phyloP scores from a whole-genome alignment of 306 rosid species.

The Dryas octopetala region DNA sequence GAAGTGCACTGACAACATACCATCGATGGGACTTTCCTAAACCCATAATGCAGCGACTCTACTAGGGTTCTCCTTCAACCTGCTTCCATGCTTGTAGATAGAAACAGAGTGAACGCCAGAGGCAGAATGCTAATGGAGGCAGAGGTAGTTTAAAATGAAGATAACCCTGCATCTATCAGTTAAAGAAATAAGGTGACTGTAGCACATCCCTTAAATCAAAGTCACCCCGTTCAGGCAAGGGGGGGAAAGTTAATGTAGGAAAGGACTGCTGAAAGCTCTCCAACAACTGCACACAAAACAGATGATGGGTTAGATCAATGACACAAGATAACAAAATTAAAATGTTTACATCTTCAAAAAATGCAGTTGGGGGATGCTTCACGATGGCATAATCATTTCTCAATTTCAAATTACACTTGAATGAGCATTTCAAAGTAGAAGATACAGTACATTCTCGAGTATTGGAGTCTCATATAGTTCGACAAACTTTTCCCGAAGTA shows the following conservation, averaged over 20 bases:
- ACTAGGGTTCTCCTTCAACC: constrained; percentile 19
- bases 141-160: constrained; percentile 17
- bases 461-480: constrained; percentile 80
- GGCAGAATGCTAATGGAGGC: constrained; percentile 20
- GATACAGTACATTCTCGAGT: constrained; percentile 65
- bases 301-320: constrained; percentile 22
- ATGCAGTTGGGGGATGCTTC: neutral
- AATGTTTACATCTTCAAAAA: neutral
- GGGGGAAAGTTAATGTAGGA: constrained; percentile 64
- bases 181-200: constrained; percentile 88
- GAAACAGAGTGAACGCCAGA: constrained; percentile 18
- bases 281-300: constrained; percentile 56
- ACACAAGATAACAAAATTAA: neutral
- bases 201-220: constrained; percentile 67
- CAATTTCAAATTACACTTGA: neutral
- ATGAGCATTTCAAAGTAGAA: constrained; percentile 1
- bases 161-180: constrained; percentile 41
- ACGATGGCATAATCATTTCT: neutral
- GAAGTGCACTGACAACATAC: constrained; percentile 6
- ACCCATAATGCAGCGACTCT: constrained; percentile 19
- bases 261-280: constrained; percentile 71
- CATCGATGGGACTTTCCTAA: constrained; percentile 23
- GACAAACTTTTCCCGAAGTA: constrained; percentile 81
- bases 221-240: constrained; percentile 87
- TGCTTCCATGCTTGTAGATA: constrained; percentile 1